Percentiles rank a stretch among this genome's conserved stretches.
Conservation (phyloP, 2,329 filamentous ascomycete genomes). For the Sporothrix protearum region DNA sequence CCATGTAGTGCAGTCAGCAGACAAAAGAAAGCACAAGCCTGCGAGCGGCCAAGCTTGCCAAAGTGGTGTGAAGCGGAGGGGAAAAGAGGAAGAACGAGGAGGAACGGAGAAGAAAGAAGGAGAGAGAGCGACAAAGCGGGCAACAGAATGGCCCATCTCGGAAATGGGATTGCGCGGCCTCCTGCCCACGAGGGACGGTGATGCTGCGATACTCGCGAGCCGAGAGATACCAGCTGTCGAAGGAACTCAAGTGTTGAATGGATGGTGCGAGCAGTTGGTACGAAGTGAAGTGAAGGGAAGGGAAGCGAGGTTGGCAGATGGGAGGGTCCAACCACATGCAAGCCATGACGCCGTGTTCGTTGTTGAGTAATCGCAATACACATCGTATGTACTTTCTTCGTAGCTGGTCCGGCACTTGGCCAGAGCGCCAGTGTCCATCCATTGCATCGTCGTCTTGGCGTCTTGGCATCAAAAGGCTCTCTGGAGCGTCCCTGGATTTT, state of each 20-base stretch:
- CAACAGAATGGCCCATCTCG: not conserved
- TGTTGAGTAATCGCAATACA: not conserved
- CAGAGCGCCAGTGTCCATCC: not conserved
- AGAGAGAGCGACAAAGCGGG: not conserved
- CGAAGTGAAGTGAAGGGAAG: too few species aligned
- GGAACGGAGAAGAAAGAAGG: not conserved
- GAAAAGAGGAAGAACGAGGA: not conserved
- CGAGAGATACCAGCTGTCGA: not conserved
- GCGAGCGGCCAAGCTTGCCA: not conserved
- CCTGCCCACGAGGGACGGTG: not conserved
- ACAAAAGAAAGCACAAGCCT: not conserved
- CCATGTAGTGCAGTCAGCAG: not conserved
- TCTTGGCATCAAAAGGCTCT: not conserved
- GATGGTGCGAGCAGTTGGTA: too few species aligned
- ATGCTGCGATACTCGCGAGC: not conserved
- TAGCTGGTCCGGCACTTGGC: too few species aligned
- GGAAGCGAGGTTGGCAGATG: not conserved
- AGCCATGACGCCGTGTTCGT: too few species aligned
- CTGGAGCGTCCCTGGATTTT: too few species aligned
- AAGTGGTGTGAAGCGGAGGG: not conserved
- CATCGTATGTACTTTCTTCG: not conserved
- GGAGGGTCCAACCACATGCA: not conserved
- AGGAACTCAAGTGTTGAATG: not conserved
- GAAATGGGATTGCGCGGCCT: constrained; percentile 14
- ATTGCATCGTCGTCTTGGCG: not conserved